Percentiles rank a stretch among this genome's conserved stretches.
Conservation (phyloP, 2,329 filamentous ascomycete species). For the Epicoccum nigrum region DNA sequence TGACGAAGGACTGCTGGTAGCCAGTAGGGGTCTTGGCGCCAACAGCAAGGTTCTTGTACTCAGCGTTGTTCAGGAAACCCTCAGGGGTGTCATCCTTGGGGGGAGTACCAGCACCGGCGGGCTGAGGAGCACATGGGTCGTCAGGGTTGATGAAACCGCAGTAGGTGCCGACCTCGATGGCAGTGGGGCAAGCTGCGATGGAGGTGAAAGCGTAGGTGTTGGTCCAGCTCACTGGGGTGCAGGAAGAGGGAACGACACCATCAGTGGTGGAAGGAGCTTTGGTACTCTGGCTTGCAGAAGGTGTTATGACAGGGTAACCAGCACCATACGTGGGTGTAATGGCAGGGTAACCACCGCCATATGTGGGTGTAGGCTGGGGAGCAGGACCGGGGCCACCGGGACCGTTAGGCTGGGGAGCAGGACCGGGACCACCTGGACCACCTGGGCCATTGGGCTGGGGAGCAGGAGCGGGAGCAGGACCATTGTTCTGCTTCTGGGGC, state of each 20-base stretch:
- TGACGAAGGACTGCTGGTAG: slow-evolving; percentile 28
- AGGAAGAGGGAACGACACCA: slow-evolving; percentile 25
- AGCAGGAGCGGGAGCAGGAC: neutral
- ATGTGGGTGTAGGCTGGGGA: no score
- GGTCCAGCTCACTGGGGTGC: slow-evolving; percentile 28
- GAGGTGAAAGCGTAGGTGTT: slow-evolving; percentile 34
- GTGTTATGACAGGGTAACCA: slow-evolving; percentile 3
- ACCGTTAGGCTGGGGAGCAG: no score
- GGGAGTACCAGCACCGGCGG: slow-evolving; percentile 28
- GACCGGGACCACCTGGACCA: no score
- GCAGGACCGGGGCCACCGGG: neutral
- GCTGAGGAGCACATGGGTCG: slow-evolving; percentile 36
- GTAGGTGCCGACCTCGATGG: slow-evolving; percentile 33
- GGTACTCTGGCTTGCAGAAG: slow-evolving; percentile 7
- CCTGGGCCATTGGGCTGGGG: no score
- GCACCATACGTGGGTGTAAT: neutral
- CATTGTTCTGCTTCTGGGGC: slow-evolving; percentile 1
- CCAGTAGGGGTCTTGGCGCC: slow-evolving; percentile 27
- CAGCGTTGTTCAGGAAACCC: slow-evolving; percentile 31
- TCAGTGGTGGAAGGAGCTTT: slow-evolving; percentile 26
- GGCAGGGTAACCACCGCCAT: neutral
- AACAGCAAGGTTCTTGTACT: slow-evolving; percentile 32
- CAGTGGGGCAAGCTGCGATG: slow-evolving; percentile 28
- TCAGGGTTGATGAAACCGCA: slow-evolving; percentile 36
- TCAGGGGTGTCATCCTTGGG: slow-evolving; percentile 30